Evolutionary conservation across 805 yeast genomes (phyloP), one percentile per base, ranked within the genome.

Genomic region (Candida peoriensis): DNA sequence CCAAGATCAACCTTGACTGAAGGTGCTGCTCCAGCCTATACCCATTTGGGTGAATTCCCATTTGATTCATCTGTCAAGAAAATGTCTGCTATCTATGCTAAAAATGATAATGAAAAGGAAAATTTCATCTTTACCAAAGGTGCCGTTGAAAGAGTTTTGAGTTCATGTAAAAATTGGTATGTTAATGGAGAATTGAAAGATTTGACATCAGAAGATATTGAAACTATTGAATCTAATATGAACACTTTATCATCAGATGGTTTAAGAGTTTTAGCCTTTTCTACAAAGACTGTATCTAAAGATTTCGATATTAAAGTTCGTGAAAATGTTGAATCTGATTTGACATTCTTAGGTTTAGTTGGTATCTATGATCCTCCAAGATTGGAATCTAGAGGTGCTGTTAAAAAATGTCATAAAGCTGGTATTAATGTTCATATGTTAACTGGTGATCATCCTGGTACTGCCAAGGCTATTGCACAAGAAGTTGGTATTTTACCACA

Each of bases 331-430:
- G 90, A 82, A 55, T 42, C 52, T 10, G 63, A 66, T 10, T 63
- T 82, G 33, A 67, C 64, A 4, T 78, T 82, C 47, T 61, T 76
- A 26, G 90, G 90, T 4, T 62, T 82, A 16, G 76, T 80, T 47
- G 90, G 90, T 42, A 81, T 82, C 44, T 81, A 82, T 52, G 90
- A 82, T 55, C 90, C 90, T 14, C 90, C 90, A 37, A 68, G 90
- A 48, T 61, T 64, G 10, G 89, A 82, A 60, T 74, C 86, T 12
- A 72, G 76, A 9, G 72, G 64, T 10, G 72, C 84, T 6, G 89
- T 82, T 16, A 71, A 70, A 47, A 56, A 62, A 40, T 81, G 89
- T 57, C 87, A 80, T 52, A 64, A 57, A 31, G 90, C 90, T 12
- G 90, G 90, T 41, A 78, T 82, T 46, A 75, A 78, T 44, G 89